Base-by-base conservation (phyloP, 352 stramenopile genomes). In the Hyphochytrium catenoides region DNA sequence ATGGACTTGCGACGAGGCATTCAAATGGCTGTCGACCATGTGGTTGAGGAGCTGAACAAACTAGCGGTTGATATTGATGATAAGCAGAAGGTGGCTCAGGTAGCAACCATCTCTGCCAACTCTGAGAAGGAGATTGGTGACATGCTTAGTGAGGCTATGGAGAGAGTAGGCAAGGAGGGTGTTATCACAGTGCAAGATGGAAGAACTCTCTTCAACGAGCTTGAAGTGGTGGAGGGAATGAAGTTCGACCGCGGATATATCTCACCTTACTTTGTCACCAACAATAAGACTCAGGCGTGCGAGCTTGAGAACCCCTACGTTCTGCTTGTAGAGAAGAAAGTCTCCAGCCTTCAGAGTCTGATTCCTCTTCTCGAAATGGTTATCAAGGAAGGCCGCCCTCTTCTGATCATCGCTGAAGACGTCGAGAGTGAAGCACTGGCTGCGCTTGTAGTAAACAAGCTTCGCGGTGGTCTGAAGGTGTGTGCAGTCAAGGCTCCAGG, bases 201-300 rank as follows among this genome's bases (percentile, higher is more conserved):
- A 44, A 98, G 98, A 74, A 98, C 91, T 18, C 57, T 99, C 34
- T 84, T 93, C 47, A 96, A 98, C 67, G 91, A 98, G 62, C 66
- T 99, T 18, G 91, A 99, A 55, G 89, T 98, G 31, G 91, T 99
- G 5, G 93, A 99, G 51, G 93, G 93, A 44, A 98, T 99, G 91
- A 95, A 95, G 56, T 98, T 99, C 51, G 93, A 99, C 59, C 79
- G 93, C 31, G 93, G 93, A 31, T 99, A 84, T 67, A 99, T 99
- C 58, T 97, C 84, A 56, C 93, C 93, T 5, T 99, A 99, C 62
- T 99, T 99, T 44, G 90, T 98, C 46, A 99, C 87, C 43, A 87
- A 99, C 72, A 86, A 87, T 47, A 98, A 99, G 78, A 97, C 82
- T 9, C 89, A 98, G 64, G 71, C 81, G 31, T 92, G 69, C 54